Evolutionary conservation across 306 rosid species (phyloP), one percentile per base, ranked within the genome.

Genomic region (Urtica urens): DNA sequence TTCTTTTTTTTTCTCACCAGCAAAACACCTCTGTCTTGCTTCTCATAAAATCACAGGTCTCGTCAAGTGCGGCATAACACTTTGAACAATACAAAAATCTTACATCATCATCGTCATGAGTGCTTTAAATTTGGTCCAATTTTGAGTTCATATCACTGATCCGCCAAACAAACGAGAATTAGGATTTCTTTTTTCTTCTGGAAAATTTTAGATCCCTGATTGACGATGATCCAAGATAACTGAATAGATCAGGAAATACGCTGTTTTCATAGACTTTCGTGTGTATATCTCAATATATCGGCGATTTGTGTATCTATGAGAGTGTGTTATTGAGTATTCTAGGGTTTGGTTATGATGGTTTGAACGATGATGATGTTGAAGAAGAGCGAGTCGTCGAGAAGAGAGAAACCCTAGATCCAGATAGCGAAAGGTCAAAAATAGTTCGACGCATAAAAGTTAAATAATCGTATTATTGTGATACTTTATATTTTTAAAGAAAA

Each of bases 351-450:
- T 22, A 19, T 49, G 55, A 35, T 38, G 57, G 58, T 23, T 34
- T 6, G 22, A 42, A 30, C 37, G 58, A 21, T 31, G 63, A 53
- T 53, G 73, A 57, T 57, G 74, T 10, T 13, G 71, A 53, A 51
- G 74, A 22, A 45, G 23, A 23, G 5, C 55, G 18, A 66, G 66
- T 68, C 71, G 77, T 67, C 73, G 63, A 61, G 66, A 55, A 51
- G 66, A 44, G 73, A 44, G 73, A 84, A 92, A 80, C 96, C 99
- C 99, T 90, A 90, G 94, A 90, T 85, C 94, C 94, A 72, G 96
- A 82, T 77, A 70, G 77, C 79, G 77, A 71, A 75, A 77, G 83
- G 86, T 90, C 95, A 73, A 77, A 73, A 90, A 64, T 54, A 46
- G 70, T 70, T 54, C 66, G 19, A 51, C 55, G 45, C 74, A 43